phyloP scores from a whole-genome alignment of 768 basidiomycete genomes.

The Rhodosporidiobolus odoratus region DNA sequence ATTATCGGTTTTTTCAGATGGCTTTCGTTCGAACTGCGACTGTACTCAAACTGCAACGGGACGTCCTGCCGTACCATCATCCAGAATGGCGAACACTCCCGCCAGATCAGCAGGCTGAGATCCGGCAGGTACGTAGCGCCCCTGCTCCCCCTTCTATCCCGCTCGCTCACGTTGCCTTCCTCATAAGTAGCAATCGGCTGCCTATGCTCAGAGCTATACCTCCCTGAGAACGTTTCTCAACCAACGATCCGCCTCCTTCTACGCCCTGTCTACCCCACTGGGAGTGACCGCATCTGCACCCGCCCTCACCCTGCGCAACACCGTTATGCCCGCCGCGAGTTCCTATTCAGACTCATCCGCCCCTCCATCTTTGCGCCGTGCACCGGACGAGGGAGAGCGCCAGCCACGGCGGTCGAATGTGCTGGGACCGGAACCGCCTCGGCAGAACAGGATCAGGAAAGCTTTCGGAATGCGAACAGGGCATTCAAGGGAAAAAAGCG shows the following conservation, averaged over 20 bases:
- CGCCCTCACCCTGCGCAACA: slow-evolving; percentile 32
- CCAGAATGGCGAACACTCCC: background rate
- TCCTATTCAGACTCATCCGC: slow-evolving; percentile 3
- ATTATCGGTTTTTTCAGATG: background rate
- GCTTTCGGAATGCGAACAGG: slow-evolving; percentile 19
- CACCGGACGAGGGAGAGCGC: background rate
- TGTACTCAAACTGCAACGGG: slow-evolving; percentile 6
- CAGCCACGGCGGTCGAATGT: background rate
- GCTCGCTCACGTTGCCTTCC: too few species aligned
- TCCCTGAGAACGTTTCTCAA: background rate
- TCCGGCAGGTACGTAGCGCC: background rate
- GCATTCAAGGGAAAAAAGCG: background rate
- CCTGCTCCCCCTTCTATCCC: background rate
- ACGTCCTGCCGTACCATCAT: slow-evolving; percentile 19
- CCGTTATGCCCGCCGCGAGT: slow-evolving; percentile 15
- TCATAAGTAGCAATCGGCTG: background rate
- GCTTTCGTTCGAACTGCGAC: slow-evolving; percentile 21
- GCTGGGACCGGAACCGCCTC: background rate
- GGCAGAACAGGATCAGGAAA: slow-evolving; percentile 9
- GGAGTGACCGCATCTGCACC: background rate
- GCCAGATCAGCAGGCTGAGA: background rate
- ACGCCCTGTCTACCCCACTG: background rate
- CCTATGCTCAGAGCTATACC: background rate
- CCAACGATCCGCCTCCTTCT: background rate
- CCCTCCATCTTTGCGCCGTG: background rate